Base-by-base conservation (phyloP, 345 rosid genomes). In the Rubroshorea leprosula region DNA sequence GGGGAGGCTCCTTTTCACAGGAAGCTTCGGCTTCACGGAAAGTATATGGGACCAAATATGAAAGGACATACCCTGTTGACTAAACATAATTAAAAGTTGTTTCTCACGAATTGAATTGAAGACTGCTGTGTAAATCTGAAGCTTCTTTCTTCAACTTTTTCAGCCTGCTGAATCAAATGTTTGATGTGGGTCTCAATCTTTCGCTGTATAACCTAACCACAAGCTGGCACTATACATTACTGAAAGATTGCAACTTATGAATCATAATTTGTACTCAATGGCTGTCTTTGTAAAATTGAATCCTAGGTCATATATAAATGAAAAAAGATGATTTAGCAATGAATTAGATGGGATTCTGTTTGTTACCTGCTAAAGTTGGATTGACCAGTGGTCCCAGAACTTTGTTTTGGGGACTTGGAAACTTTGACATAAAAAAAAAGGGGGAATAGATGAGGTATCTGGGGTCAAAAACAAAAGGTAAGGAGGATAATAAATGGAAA, bases 1-100 rank as follows among this genome's bases (percentile, higher is more conserved):
- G 24, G 49, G 5, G 1, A 15, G 15, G 19, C 5, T 5, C 2
- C 23, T 2, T 48, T 57, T 21, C 21, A 48, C 10, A 39, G 59
- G 67, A 63, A 63, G 57, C 60, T 63, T 63, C 38, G 35, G 50
- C 19, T 26, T 54, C 60, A 63, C 54, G 67, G 54, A 63, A 54
- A 22, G 60, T 29, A 27, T 23, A n/a, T 41, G 20, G 54, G n/a
- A n/a, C n/a, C 46, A 54, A 21, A 63, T 27, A 51, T 26, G 20
- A 13, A 6, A 21, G 0, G 31, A 15, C 35, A 35, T 38, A 49
- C 12, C 27, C 23, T 16, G 49, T 16, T 10, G 29, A 22, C 48
- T 21, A 55, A 39, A 27, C 60, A 55, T 55, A 23, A 55, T 55
- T 27, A 5, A 16, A 25, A n/a, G n/a, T n/a, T n/a, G n/a, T n/a